Evolutionary conservation across 2,329 filamentous ascomycete species (phyloP), one percentile per base, ranked within the genome.

Genomic region (Elsinoe perseae): DNA sequence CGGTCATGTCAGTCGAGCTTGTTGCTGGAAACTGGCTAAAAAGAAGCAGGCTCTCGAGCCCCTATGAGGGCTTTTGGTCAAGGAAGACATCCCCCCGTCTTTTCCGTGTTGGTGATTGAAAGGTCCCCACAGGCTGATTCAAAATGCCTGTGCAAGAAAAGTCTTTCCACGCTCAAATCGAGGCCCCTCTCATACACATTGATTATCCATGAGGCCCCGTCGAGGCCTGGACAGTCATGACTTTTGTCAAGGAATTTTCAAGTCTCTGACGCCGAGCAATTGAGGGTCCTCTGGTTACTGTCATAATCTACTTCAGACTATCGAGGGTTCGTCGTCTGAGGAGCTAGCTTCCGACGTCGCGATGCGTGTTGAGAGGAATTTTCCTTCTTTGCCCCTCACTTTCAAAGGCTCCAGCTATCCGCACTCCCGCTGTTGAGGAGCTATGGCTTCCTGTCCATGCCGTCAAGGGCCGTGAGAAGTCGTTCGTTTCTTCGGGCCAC

Each of bases 71-170:
- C 32, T 6, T 3, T 6, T 9, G 20, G 21, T n/a, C 40, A 23
- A n/a, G 40, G 40, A 44, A 44, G 40, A 34, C 28, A n/a, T 36
- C 30, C 16, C 20, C 23, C 48, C 30, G 48, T 52, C 48, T 34
- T 23, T n/a, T 48, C 43, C 4, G 27, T 34, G 48, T 52, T 30
- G 48, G 48, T 52, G 48, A 52, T 52, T 52, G 48, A 34, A 9
- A 30, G 48, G 28, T 34, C 27, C 48, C 48, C 48, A 20, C 48
- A 36, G 10, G 16, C 48, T 52, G 28, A 52, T 20, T 52, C 46
- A 50, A 21, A 50, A 50, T 50, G 46, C 46, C 46, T 32, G 28
- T 34, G 46, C 21, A 46, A 44, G n/a, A 36, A 36, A 36, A 36
- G 32, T 36, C 32, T 36, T 16, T 28, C 18, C 25, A 9, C 6